Evolutionary conservation across 371 early-diverging fungal genomes (phyloP), one percentile per base, ranked within the genome.

Genomic region (Mortierella sp.): DNA sequence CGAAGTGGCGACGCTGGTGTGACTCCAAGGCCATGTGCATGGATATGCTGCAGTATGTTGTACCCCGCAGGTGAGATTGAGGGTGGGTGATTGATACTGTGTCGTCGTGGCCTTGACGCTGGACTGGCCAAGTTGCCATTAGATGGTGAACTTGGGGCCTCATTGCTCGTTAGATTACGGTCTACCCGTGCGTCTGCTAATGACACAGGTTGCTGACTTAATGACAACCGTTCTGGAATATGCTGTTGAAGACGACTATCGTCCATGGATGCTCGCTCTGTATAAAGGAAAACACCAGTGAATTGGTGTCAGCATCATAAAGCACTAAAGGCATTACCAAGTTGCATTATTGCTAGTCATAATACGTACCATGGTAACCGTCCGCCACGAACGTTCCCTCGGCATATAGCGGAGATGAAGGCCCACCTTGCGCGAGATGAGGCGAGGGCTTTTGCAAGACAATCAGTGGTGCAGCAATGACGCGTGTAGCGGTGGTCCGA

Each of bases 31-130:
- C 66, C 59, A 32, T 58, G 47, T 17, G 43, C 14, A 12, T 60
- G 44, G 8, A 47, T 43, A 21, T 39, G 50, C 26, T 46, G 54
- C 30, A 27, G 46, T 7, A 21, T 2, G 23, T 51, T 32, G 31
- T 49, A 58, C 17, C n/a, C 44, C 17, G n/a, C 46, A 26, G 61
- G 39, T 15, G 50, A 14, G 23, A 51, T 27, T 5, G 47, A 42
- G 6, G 69, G 62, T n/a, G 70, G 58, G 9, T 69, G 70, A 32
- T 69, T 69, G 53, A 69, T 69, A 24, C 62, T 61, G 48, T 69
- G 70, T 31, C 70, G 15, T 23, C 70, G 30, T 0, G 70, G 70
- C 21, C 56, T 41, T n/a, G 5, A 27, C 4, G 7, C 23, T 14
- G 24, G 41, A 26, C 28, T 43, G 14, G 34, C 23, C 27, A 34